Conservation (phyloP, 2,329 filamentous ascomycete species). For the Colletotrichum sp. region DNA sequence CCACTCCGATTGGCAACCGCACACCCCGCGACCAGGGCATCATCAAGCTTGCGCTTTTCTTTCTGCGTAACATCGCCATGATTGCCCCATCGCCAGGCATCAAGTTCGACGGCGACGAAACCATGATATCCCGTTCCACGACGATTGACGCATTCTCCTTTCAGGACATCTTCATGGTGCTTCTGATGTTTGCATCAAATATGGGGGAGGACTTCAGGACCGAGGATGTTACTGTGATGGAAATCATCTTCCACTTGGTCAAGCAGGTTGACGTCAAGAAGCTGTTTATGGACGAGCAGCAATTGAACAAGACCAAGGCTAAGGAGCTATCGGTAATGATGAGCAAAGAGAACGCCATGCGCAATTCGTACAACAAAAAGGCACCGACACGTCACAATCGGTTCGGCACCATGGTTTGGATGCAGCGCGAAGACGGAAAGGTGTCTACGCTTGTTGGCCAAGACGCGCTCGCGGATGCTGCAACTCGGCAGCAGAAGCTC, state of each 20-base stretch:
- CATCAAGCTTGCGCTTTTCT: slow-evolving; percentile 87
- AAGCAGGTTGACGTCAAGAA: slow-evolving; percentile 87
- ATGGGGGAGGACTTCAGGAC: slow-evolving; percentile 92
- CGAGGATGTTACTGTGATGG: slow-evolving; percentile 88
- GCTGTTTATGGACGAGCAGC: slow-evolving; percentile 82
- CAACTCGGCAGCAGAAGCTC: slow-evolving; percentile 83
- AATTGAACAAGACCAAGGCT: slow-evolving; percentile 71
- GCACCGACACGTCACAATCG: slow-evolving; percentile 89
- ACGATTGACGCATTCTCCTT: slow-evolving; percentile 88
- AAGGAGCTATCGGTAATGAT: slow-evolving; percentile 78
- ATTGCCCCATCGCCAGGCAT: slow-evolving; percentile 77
- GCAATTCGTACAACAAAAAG: slow-evolving; percentile 76
- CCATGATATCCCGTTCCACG: slow-evolving; percentile 85
- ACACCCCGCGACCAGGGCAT: slow-evolving; percentile 85
- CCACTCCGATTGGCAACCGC: slow-evolving; percentile 76
- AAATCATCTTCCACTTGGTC: slow-evolving; percentile 89
- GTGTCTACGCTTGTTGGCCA: slow-evolving; percentile 89
- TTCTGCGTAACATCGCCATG: slow-evolving; percentile 87
- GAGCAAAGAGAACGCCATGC: slow-evolving; percentile 83
- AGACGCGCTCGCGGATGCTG: slow-evolving; percentile 76
- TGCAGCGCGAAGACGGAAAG: slow-evolving; percentile 85
- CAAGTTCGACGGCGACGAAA: slow-evolving; percentile 84
- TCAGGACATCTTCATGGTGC: slow-evolving; percentile 86
- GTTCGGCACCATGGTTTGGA: slow-evolving; percentile 97
- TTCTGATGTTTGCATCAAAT: slow-evolving; percentile 88